phyloP scores from a whole-genome alignment of 1,139 yeast genomes.

The Candida glucosophila region DNA sequence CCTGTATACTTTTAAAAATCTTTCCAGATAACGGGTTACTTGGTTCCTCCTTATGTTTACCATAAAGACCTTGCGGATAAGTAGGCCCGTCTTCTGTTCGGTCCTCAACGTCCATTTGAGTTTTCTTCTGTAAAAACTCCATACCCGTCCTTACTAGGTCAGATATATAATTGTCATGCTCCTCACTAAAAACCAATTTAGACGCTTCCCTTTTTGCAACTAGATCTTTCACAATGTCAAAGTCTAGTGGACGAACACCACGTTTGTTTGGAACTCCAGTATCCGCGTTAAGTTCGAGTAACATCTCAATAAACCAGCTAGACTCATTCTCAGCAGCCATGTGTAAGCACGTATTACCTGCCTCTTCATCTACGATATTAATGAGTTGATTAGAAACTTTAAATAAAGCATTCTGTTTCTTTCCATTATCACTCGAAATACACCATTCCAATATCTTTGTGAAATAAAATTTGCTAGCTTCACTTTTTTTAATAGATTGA shows the following conservation, averaged over 20 bases:
- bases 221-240: slow-evolving; percentile 49
- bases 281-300: slow-evolving; percentile 83
- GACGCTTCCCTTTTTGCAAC: slow-evolving; percentile 11
- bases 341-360: slow-evolving; percentile 85
- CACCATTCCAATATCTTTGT: slow-evolving; percentile 78
- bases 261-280: slow-evolving; percentile 69
- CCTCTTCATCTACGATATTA: slow-evolving; percentile 62
- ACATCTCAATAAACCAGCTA: slow-evolving; percentile 68
- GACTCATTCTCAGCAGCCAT: slow-evolving; percentile 87
- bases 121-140: slow-evolving; percentile 23
- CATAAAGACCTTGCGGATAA: background rate
- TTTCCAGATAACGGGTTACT: slow-evolving; percentile 15
- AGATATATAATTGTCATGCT: slow-evolving; percentile 19
- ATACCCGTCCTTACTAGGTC: slow-evolving; percentile 28
- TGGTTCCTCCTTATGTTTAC: background rate
- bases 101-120: slow-evolving; percentile 14
- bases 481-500: slow-evolving; percentile 21
- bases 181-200: slow-evolving; percentile 5
- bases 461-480: slow-evolving; percentile 54
- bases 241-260: slow-evolving; percentile 80
- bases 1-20: slow-evolving; percentile 35
- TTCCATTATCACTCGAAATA: slow-evolving; percentile 21
- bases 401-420: slow-evolving; percentile 42
- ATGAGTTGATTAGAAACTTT: slow-evolving; percentile 59
- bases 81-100: slow-evolving; percentile 1